These are phyloP conservation scores for Quercus alba DNA, from an alignment of 306 rosid genomes.

Conservation along the genomic window DNA sequence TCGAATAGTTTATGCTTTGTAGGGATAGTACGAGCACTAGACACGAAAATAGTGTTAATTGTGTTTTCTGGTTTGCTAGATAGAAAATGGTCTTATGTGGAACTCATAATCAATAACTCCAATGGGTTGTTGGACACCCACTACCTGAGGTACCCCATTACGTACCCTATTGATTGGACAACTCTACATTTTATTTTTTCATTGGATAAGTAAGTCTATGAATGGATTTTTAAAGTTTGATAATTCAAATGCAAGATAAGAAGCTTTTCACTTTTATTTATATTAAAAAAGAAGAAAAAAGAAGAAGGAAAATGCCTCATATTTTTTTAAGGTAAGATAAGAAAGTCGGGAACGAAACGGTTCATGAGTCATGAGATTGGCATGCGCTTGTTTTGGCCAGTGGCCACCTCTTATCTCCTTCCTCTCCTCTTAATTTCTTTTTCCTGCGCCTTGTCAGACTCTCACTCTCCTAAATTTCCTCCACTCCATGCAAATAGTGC, in stretches of 20 bases:
- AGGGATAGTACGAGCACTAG: neutral
- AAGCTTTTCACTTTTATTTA: neutral
- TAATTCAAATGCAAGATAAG: neutral
- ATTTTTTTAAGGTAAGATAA: too few relatives aligned
- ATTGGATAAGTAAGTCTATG: neutral
- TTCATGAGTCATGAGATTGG: conserved; percentile 13
- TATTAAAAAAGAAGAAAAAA: neutral
- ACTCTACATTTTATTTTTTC: neutral
- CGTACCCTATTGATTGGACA: conserved; percentile 21
- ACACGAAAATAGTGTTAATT: neutral
- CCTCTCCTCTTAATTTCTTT: neutral
- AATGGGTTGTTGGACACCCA: conserved; percentile 39
- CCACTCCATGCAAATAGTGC: conserved; percentile 5
- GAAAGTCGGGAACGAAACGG: conserved; percentile 3
- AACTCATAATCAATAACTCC: conserved; percentile 39
- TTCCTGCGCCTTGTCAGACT: conserved; percentile 61
- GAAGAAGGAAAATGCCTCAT: too few relatives aligned
- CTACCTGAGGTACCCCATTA: conserved; percentile 31
- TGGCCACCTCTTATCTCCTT: conserved; percentile 11
- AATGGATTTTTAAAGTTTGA: neutral
- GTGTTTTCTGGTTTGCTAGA: conserved; percentile 13
- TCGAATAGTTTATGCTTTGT: neutral
- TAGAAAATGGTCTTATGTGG: conserved; percentile 56
- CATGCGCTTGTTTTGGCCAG: neutral
- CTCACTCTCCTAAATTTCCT: conserved; percentile 35